Conservation (phyloP, 2,329 filamentous ascomycete species). For the Phialophora chinensis region DNA sequence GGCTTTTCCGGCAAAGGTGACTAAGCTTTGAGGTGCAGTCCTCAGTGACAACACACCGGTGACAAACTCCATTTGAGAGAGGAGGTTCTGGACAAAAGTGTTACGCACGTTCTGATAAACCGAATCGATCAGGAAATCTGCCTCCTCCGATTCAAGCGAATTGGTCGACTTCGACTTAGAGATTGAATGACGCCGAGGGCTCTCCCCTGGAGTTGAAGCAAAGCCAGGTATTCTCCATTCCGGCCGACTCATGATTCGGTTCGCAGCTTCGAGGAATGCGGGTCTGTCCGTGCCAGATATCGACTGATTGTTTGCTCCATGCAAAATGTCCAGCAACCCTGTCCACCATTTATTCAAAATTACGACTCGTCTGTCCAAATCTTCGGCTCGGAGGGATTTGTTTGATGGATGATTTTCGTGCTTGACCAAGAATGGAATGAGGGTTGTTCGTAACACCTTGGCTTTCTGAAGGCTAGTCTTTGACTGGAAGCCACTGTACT, state of each 20-base stretch:
- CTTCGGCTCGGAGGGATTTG: conserved; percentile 71
- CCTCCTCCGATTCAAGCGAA: conserved; percentile 65
- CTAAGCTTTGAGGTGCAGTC: conserved; percentile 71
- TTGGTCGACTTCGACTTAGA: conserved; percentile 60
- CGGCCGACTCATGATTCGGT: conserved; percentile 82
- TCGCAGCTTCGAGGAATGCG: conserved; percentile 76
- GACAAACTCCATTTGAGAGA: conserved; percentile 83
- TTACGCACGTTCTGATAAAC: conserved; percentile 87
- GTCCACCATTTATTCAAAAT: conserved; percentile 93
- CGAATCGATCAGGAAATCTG: conserved; percentile 74
- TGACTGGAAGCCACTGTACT: conserved; percentile 66
- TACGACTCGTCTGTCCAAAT: conserved; percentile 77
- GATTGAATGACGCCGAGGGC: conserved; percentile 46
- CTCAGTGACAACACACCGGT: conserved; percentile 86
- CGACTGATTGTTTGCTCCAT: conserved; percentile 74
- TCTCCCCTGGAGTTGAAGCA: conserved; percentile 51
- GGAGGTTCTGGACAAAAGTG: conserved; percentile 81
- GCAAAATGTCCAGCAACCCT: conserved; percentile 78
- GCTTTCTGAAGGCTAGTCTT: conserved; percentile 78
- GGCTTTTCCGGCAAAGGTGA: conserved; percentile 87
- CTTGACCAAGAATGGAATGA: conserved; percentile 78
- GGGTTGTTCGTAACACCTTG: conserved; percentile 71
- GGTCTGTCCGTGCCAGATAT: conserved; percentile 85
- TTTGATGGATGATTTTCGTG: conserved; percentile 73
- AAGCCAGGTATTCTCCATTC: conserved; percentile 82